Percentiles rank a stretch among this genome's conserved stretches.
phyloP scores from a whole-genome alignment of 257 asterid species.

The Misopates orontium region DNA sequence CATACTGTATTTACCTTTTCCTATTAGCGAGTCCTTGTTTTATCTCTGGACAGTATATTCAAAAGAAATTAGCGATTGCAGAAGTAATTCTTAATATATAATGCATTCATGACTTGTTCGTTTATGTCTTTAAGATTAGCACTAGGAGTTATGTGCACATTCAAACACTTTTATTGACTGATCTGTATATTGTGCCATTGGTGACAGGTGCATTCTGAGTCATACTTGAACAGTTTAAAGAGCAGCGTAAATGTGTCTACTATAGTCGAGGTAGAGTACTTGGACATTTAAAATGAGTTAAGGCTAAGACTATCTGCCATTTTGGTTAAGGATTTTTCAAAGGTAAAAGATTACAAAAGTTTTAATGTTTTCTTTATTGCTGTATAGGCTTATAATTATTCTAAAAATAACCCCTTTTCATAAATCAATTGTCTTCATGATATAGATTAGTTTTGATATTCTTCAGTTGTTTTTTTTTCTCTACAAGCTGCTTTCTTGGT shows the following conservation, averaged over 20 bases:
- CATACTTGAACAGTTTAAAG: slow-evolving; percentile 74
- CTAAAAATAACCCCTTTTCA: not conserved
- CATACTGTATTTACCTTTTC: no score
- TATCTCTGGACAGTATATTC: no score
- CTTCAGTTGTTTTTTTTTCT: not conserved
- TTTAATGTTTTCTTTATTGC: not conserved
- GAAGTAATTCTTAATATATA: not conserved
- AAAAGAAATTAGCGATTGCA: no score
- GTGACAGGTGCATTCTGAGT: slow-evolving; percentile 82
- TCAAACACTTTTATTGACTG: not conserved
- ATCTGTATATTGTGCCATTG: slow-evolving; percentile 19
- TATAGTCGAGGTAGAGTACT: slow-evolving; percentile 70
- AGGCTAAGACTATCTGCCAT: slow-evolving; percentile 7
- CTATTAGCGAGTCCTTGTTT: no score
- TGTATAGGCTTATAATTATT: slow-evolving; percentile 13
- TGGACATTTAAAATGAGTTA: not conserved
- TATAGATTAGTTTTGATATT: slow-evolving; percentile 13
- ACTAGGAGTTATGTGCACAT: not conserved
- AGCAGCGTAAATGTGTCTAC: slow-evolving; percentile 66
- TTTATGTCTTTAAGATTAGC: slow-evolving; percentile 4
- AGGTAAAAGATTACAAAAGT: not conserved
- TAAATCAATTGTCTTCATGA: not conserved
- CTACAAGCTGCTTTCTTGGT: not conserved
- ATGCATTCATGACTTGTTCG: slow-evolving; percentile 1
- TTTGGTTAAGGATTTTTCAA: not conserved